Evolutionary conservation across 2,329 filamentous ascomycete genomes (phyloP).

Genomic region (Paecilomyces dactylethromorphus): DNA sequence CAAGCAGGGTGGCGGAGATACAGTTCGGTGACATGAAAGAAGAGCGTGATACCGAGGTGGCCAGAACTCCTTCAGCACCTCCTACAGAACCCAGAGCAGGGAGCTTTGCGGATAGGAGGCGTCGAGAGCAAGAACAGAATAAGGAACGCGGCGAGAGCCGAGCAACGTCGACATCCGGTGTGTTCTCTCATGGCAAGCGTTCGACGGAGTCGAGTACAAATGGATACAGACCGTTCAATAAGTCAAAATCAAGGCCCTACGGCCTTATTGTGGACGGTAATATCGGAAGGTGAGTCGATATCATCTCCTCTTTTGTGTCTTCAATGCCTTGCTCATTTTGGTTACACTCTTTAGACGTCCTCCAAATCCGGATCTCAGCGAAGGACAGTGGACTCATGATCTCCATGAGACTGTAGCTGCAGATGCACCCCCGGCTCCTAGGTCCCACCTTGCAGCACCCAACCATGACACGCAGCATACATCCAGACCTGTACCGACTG

Average conservation of each 20-base stretch:
- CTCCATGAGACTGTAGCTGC: constrained; percentile 66
- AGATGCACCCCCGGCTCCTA: constrained; percentile 29
- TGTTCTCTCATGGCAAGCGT: constrained; percentile 93
- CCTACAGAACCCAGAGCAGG: constrained; percentile 41
- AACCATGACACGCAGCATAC: constrained; percentile 22
- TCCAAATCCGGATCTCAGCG: constrained; percentile 49
- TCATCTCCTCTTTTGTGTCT: neutral
- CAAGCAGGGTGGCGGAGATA: constrained; percentile 33
- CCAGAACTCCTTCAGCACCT: constrained; percentile 34
- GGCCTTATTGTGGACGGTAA: constrained; percentile 39
- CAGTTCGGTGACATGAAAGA: constrained; percentile 45
- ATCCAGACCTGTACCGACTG: constrained; percentile 30
- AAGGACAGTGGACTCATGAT: constrained; percentile 84
- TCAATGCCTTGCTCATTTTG: constrained; percentile 1
- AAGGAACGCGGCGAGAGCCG: constrained; percentile 84
- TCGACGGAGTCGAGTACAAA: constrained; percentile 71
- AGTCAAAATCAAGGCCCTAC: constrained; percentile 52
- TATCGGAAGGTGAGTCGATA: constrained; percentile 33
- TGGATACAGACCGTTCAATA: constrained; percentile 58
- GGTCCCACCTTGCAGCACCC: constrained; percentile 19
- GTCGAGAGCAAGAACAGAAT: constrained; percentile 86
- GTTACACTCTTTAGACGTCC: constrained; percentile 33
- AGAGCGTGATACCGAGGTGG: constrained; percentile 18
- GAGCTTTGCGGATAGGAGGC: constrained; percentile 61
- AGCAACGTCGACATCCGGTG: constrained; percentile 83